Evolutionary conservation across 495 filamentous ascomycete genomes (phyloP).

Genomic region (Beverwykella pulmonaria): DNA sequence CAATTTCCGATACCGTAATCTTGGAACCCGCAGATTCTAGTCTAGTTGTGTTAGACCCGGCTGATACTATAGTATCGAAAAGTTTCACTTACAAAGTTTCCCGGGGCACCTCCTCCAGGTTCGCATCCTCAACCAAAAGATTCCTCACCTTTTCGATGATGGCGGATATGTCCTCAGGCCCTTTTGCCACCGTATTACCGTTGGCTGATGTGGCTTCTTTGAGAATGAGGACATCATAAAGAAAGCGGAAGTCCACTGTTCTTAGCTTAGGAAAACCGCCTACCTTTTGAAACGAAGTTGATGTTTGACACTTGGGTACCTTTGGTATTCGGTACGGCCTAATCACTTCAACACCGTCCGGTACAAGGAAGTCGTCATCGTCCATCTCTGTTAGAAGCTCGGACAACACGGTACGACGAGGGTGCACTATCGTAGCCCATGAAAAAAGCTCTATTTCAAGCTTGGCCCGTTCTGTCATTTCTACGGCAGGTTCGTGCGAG

Average conservation of each 20-base stretch:
- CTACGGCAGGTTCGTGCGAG: neutral
- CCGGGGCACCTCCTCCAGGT: neutral
- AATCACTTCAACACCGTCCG: constrained; percentile 24
- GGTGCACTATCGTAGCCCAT: neutral
- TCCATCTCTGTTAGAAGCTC: neutral
- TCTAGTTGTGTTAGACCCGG: neutral
- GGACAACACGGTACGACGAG: neutral
- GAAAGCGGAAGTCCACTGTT: neutral
- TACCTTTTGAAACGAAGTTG: neutral
- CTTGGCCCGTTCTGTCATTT: neutral
- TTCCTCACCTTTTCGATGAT: neutral
- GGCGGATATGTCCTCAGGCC: neutral
- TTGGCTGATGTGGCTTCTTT: neutral
- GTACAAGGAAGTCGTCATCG: constrained; percentile 37
- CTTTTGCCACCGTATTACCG: neutral
- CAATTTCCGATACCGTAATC: constrained; percentile 26
- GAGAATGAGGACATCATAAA: neutral
- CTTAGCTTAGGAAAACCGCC: neutral
- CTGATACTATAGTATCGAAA: neutral
- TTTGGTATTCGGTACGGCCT: neutral
- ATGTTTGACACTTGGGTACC: neutral
- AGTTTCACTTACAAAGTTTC: neutral
- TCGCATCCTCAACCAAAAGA: neutral
- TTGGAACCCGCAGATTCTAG: constrained; percentile 3
- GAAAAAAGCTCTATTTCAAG: neutral